Percentiles rank a stretch among this genome's conserved stretches.
These are phyloP conservation scores for Dipodascopsis tothii DNA, from an alignment of 805 yeast species.

Conservation along the genomic window DNA sequence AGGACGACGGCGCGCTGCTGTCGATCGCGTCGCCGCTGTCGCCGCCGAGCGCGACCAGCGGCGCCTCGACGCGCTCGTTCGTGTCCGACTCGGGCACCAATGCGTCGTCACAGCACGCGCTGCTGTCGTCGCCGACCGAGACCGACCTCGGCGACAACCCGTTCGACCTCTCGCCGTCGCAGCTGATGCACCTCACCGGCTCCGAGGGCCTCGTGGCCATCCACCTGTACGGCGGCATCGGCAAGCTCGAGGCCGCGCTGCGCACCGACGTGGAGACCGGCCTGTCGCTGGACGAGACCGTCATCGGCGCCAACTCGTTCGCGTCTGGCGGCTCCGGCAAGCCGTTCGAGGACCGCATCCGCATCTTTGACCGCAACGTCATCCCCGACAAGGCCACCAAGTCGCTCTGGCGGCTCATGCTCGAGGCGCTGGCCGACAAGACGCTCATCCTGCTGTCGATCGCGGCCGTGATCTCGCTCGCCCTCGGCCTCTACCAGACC, in stretches of 20 bases:
- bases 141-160: conserved; percentile 5
- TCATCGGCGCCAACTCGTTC: conserved; percentile 1
- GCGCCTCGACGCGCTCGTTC: neutral
- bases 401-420: conserved; percentile 58
- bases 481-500: conserved; percentile 85
- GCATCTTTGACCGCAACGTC: conserved; percentile 58
- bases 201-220: conserved; percentile 35
- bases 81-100: neutral
- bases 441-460: conserved; percentile 73
- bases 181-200: conserved; percentile 29
- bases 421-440: conserved; percentile 84
- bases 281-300: conserved; percentile 25
- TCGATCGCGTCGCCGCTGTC: neutral
- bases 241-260: conserved; percentile 28
- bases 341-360: conserved; percentile 31
- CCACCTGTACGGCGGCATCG: conserved; percentile 34
- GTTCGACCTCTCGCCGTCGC: conserved; percentile 23
- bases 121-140: neutral
- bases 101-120: neutral
- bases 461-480: conserved; percentile 84
- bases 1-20: neutral
- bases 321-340: neutral
- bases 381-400: conserved; percentile 69
- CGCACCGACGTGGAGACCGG: conserved; percentile 31
- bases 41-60: neutral